These are phyloP conservation scores for Elaeagnus macrophylla DNA, from an alignment of 306 rosid species.

Conservation along the genomic window DNA sequence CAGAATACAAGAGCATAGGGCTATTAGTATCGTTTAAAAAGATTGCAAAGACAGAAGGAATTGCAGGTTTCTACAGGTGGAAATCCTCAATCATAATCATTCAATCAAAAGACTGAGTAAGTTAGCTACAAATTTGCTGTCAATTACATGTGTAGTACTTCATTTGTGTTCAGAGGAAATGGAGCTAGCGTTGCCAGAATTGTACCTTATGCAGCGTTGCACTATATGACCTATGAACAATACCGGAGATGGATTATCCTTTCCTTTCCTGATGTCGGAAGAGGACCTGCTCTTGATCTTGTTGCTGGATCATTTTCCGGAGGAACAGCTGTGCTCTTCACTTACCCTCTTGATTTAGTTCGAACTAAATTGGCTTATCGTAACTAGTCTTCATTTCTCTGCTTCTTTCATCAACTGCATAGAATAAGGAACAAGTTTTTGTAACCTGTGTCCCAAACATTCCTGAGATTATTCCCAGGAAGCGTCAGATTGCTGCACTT, in stretches of 20 bases:
- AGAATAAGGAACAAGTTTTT: not conserved
- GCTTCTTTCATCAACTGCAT: not conserved
- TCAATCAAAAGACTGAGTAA: not conserved
- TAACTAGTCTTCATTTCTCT: conserved; percentile 7
- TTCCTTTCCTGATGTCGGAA: conserved; percentile 53
- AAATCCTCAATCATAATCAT: conserved; percentile 6
- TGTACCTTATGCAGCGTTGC: conserved; percentile 91
- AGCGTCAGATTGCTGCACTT: not conserved
- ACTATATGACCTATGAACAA: conserved; percentile 82
- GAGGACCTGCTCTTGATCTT: conserved; percentile 92
- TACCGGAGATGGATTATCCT: conserved; percentile 79
- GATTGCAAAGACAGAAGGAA: conserved; percentile 73
- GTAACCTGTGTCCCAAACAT: not conserved
- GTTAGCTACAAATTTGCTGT: not conserved
- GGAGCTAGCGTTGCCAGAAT: conserved; percentile 98
- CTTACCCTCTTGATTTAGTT: conserved; percentile 86
- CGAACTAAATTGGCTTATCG: conserved; percentile 92
- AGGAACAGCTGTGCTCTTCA: conserved; percentile 86
- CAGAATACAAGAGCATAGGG: conserved; percentile 70
- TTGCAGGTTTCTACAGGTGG: conserved; percentile 74
- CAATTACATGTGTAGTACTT: conserved; percentile 4
- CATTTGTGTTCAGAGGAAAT: conserved; percentile 59
- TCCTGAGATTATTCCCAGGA: not conserved
- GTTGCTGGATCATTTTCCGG: conserved; percentile 92
- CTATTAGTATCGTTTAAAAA: conserved; percentile 49